Base-by-base conservation (phyloP, 1,284 basidiomycete genomes). In the Flammula alnicola region DNA sequence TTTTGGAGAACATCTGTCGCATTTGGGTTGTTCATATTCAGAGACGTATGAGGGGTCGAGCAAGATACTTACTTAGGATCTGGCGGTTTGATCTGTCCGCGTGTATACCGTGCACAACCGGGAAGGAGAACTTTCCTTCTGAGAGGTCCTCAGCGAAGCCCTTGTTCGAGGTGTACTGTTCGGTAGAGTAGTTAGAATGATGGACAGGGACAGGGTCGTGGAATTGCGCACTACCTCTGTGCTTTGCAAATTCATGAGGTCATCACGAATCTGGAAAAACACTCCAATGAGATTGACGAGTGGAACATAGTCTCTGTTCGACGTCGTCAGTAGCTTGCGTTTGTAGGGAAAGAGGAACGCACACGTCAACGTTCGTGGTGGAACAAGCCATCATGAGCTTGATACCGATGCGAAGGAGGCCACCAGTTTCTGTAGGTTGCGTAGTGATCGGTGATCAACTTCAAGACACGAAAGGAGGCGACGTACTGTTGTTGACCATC, bases 51-150 rank as follows among this genome's bases (percentile, higher is more conserved):
- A n/a, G n/a, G n/a, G n/a, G n/a, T n/a, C n/a, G 17, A 32, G 44
- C 37, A 35, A 8, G 16, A 30, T 14, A 74, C 88, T 52, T 59
- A 95, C 93, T 95, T 38, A 96, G 71, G 26, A 97, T 77, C 68
- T 91, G 84, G 7, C 85, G 80, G 61, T 92, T 93, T 0, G 77
- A 75, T 9, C 70, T 73, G 63, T 95, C 85, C 9, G 88, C 81
- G 25, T 90, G 81, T 23, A 98, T 86, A 10, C 88, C 85, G 63
- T 98, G 95, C 0, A 98, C 88, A 49, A 98, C 81, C 0, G 94
- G 95, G 67, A 98, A 98, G 12, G 91, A 93, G 70, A 98, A 98
- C 67, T 98, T 98, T 1, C 95, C 95, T 70, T 98, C 95, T 0
- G 93, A 92, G 6, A 98, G 75, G 63, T 98, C 95, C 70, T 98